Percentiles rank a stretch among this genome's conserved stretches.
These are phyloP conservation scores for Metschnikowia arizonensis DNA, from an alignment of 805 yeast genomes.

Conservation along the genomic window DNA sequence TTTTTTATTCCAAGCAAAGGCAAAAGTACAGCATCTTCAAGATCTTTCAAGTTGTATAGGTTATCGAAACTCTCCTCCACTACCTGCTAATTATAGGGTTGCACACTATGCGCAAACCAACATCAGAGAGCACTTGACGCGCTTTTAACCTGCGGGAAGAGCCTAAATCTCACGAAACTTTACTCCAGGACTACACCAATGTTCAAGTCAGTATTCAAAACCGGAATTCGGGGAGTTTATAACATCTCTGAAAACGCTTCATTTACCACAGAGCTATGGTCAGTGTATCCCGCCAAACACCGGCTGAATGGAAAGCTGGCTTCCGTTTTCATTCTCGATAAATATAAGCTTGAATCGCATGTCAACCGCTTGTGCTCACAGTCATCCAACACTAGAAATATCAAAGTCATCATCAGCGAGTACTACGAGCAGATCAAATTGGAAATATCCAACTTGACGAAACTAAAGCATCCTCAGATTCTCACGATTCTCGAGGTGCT, in stretches of 20 bases:
- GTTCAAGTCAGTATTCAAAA: conserved; percentile 50
- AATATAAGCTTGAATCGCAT: conserved; percentile 61
- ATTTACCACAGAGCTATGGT: conserved; percentile 78
- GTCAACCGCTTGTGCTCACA: conserved; percentile 37
- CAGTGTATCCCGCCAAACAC: conserved; percentile 78
- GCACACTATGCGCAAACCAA: background rate
- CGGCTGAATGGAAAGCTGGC: conserved; percentile 56
- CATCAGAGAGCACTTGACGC: background rate
- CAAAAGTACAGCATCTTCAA: background rate
- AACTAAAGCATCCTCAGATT: conserved; percentile 85
- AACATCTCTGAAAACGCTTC: conserved; percentile 66
- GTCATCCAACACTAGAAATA: conserved; percentile 34
- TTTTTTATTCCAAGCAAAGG: background rate
- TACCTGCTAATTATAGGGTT: background rate
- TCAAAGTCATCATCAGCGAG: conserved; percentile 55
- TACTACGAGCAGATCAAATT: conserved; percentile 58
- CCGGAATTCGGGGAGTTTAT: conserved; percentile 65
- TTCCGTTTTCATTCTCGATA: conserved; percentile 85
- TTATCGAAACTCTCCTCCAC: background rate
- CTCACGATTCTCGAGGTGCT: conserved; percentile 81
- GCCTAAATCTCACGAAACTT: background rate
- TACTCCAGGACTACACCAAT: conserved; percentile 21
- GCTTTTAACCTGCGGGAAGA: background rate
- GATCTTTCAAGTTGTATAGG: background rate
- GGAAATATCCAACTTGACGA: conserved; percentile 70